phyloP scores from a whole-genome alignment of 2,329 filamentous ascomycete genomes.

The Aspergillus sp. region DNA sequence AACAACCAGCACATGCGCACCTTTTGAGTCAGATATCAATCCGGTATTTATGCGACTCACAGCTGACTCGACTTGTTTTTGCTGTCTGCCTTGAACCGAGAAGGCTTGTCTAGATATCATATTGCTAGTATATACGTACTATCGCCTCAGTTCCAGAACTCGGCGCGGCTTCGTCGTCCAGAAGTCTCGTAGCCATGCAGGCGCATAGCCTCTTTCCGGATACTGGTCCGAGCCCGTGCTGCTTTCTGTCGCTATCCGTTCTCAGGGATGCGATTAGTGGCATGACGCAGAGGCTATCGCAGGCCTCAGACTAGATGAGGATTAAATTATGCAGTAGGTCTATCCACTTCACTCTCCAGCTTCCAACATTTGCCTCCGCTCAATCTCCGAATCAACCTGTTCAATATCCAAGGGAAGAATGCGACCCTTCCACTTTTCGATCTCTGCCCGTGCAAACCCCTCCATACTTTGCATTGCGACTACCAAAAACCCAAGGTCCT shows the following conservation, averaged over 20 bases:
- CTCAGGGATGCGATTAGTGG: background rate
- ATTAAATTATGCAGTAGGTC: background rate
- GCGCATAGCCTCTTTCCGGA: background rate
- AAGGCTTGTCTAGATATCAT: background rate
- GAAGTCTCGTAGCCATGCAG: background rate
- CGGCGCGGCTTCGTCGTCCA: background rate
- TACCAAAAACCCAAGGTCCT: slow-evolving; percentile 90
- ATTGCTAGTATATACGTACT: background rate
- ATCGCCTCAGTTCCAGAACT: background rate
- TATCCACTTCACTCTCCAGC: slow-evolving; percentile 38
- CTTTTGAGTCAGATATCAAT: background rate
- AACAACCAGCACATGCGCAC: slow-evolving; percentile 4
- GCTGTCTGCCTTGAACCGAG: background rate
- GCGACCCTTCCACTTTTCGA: slow-evolving; percentile 53
- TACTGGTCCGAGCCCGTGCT: background rate
- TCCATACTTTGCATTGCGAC: slow-evolving; percentile 80
- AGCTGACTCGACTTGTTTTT: background rate
- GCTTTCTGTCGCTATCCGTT: background rate
- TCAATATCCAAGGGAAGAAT: slow-evolving; percentile 60
- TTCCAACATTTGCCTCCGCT: slow-evolving; percentile 47
- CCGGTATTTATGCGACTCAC: background rate
- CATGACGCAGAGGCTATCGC: background rate
- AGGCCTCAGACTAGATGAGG: background rate
- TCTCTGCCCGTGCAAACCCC: slow-evolving; percentile 64
- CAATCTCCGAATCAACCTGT: slow-evolving; percentile 61